Base-by-base conservation (phyloP, 169 alveolate genomes). In the Amoebophrya sp. region DNA sequence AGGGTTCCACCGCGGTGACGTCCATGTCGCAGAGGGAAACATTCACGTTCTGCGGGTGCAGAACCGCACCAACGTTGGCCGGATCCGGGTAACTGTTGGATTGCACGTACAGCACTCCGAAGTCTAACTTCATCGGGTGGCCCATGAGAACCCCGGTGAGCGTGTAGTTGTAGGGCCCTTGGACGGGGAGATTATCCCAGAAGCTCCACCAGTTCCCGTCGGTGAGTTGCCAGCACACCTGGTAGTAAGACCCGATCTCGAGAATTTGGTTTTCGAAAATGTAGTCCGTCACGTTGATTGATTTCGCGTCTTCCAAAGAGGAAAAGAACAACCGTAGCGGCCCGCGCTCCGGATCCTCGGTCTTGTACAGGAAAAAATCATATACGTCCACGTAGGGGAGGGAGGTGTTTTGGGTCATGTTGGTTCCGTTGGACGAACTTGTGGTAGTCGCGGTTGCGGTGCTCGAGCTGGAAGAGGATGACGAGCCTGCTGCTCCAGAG, bases 21-120 rank as follows among this genome's bases (percentile, higher is more conserved):
- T 66, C 83, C 83, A 66, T 66, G 83, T 66, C 83, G 83, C 83
- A 66, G 10, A 66, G 35, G 83, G 83, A 25, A 25, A 66, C 83
- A 25, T 66, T 66, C 39, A 66, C 35, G 32, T 2, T 25, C 29
- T 0, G 83, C 35, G 83, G 83, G 18, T 66, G 32, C 35, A 66
- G 1, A 2, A 66, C 83, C 7, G 38, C 0, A 1, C 35, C 18
- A 47, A 18, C 18, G 66, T 18, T 47, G 7, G 66, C 66, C 66
- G 66, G 66, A 18, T 12, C 29, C 2, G 38, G 29, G 83, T 12
- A n/a, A 0, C 1, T 25, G 83, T n/a, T n/a, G 83, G 32, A 7
- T 25, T 7, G 83, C 83, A 66, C 83, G 83, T 66, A 66, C 35
- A 66, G 35, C 7, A 66, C 83, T 0, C 83, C 83, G 35, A 66